These are phyloP conservation scores for Aspergillus sp. DNA, from an alignment of 2,329 filamentous ascomycete species.

Conservation along the genomic window DNA sequence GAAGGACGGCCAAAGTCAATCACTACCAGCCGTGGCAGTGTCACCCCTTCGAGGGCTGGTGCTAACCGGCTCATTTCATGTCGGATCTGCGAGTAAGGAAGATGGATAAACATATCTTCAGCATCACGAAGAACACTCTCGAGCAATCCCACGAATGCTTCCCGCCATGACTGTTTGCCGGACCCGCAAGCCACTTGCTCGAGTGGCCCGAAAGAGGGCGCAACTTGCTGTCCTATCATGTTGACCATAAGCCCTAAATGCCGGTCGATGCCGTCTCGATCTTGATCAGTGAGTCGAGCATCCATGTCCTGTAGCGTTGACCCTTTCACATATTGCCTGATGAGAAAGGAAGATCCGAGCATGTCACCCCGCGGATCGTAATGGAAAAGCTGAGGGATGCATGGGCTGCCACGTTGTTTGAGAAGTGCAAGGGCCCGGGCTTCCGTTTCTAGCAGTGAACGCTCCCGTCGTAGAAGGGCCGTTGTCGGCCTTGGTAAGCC, in stretches of 20 bases:
- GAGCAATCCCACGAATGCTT: conserved; percentile 49
- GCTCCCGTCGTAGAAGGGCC: conserved; percentile 37
- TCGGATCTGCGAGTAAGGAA: conserved; percentile 53
- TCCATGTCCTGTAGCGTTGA: conserved; percentile 27
- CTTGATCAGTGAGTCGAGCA: conserved; percentile 20
- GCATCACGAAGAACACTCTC: conserved; percentile 52
- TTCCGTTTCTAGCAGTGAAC: conserved; percentile 35
- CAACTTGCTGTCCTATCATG: conserved; percentile 41
- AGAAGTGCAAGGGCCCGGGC: conserved; percentile 35
- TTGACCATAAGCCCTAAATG: conserved; percentile 34
- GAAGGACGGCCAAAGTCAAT: conserved; percentile 45
- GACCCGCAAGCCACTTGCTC: conserved; percentile 42
- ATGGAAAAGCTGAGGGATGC: conserved; percentile 33
- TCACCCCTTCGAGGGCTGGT: conserved; percentile 46
- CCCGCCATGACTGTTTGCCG: conserved; percentile 48
- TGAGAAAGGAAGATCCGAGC: conserved; percentile 29
- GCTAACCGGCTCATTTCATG: conserved; percentile 43
- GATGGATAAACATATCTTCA: conserved; percentile 54
- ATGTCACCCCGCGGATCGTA: conserved; percentile 26
- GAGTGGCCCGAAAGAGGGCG: conserved; percentile 48
- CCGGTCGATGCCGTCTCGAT: conserved; percentile 28
- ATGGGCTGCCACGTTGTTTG: conserved; percentile 25
- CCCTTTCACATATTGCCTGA: conserved; percentile 34
- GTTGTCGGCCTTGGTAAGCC: conserved; percentile 27
- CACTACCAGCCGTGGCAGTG: conserved; percentile 48